Percentiles rank a stretch among this genome's conserved stretches.
Evolutionary conservation across 768 basidiomycete genomes (phyloP).

Genomic region (Calvatia gigantea): DNA sequence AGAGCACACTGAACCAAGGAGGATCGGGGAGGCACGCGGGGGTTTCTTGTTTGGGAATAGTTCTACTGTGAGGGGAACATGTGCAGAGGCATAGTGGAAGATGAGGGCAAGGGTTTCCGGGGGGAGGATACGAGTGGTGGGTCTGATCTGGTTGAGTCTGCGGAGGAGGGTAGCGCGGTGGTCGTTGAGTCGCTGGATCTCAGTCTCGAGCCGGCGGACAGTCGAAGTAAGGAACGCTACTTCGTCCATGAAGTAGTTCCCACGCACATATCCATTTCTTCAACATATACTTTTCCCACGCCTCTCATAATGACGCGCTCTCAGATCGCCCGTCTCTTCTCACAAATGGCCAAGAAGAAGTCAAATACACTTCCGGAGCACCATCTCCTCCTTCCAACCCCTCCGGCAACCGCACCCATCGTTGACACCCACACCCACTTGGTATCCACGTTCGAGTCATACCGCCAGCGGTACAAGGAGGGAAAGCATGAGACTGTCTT

Average conservation of each 20-base stretch:
- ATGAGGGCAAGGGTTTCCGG: constrained; percentile 8
- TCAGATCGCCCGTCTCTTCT: background rate
- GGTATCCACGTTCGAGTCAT: constrained; percentile 66
- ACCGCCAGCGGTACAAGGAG: constrained; percentile 57
- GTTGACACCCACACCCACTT: constrained; percentile 87
- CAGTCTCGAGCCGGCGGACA: background rate
- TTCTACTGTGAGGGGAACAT: background rate
- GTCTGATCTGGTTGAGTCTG: background rate
- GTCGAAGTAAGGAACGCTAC: constrained; percentile 2
- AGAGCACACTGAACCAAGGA: constrained; percentile 3
- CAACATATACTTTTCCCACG: background rate
- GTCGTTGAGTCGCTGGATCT: background rate
- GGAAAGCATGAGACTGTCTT: constrained; percentile 48
- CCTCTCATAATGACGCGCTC: background rate
- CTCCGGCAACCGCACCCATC: constrained; percentile 38
- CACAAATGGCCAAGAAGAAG: constrained; percentile 36
- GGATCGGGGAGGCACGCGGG: background rate
- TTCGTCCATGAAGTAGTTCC: background rate
- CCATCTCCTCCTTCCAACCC: constrained; percentile 33
- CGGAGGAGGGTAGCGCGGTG: constrained; percentile 4
- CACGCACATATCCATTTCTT: background rate
- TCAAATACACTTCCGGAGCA: constrained; percentile 33
- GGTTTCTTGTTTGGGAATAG: background rate
- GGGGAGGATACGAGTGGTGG: constrained; percentile 1
- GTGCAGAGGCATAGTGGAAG: background rate